Conservation (phyloP, 352 stramenopile species). For the Phytophthora agathidicida region DNA sequence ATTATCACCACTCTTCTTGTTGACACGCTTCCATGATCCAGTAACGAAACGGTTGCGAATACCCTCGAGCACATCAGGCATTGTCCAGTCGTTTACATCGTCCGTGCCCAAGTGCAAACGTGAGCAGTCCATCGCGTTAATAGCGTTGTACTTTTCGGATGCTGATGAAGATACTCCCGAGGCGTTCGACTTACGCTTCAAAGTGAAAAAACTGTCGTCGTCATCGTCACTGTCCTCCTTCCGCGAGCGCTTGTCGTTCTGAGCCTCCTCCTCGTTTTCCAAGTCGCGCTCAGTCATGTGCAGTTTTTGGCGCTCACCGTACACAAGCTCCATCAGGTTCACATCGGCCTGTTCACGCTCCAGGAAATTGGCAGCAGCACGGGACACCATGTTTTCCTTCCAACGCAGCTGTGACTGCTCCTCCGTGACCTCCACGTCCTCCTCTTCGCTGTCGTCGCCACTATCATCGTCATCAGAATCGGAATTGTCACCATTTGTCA, state of each 20-base stretch:
- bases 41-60: conserved; percentile 96
- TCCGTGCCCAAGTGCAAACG: conserved; percentile 74
- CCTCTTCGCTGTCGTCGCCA: conserved; percentile 45
- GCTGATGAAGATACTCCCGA: conserved; percentile 35
- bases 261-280: conserved; percentile 57
- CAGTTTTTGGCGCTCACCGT: conserved; percentile 84
- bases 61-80: conserved; percentile 75
- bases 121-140: conserved; percentile 82
- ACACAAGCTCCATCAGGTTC: conserved; percentile 93
- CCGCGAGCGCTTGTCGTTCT: conserved; percentile 30
- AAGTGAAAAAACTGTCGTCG: conserved; percentile 76
- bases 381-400: conserved; percentile 89
- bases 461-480: conserved; percentile 50
- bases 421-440: conserved; percentile 50
- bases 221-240: conserved; percentile 58
- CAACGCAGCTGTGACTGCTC: conserved; percentile 80
- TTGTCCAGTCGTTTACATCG: conserved; percentile 79
- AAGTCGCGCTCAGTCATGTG: conserved; percentile 82
- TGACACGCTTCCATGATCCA: conserved; percentile 92
- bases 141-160: conserved; percentile 61
- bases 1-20: conserved; percentile 45
- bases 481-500: conserved; percentile 20
- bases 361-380: conserved; percentile 85
- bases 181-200: conserved; percentile 65
- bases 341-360: conserved; percentile 82